Percentiles rank a stretch among this genome's conserved stretches.
Evolutionary conservation across 352 stramenopile genomes (phyloP).

Genomic region (Globisporangium alternatum): DNA sequence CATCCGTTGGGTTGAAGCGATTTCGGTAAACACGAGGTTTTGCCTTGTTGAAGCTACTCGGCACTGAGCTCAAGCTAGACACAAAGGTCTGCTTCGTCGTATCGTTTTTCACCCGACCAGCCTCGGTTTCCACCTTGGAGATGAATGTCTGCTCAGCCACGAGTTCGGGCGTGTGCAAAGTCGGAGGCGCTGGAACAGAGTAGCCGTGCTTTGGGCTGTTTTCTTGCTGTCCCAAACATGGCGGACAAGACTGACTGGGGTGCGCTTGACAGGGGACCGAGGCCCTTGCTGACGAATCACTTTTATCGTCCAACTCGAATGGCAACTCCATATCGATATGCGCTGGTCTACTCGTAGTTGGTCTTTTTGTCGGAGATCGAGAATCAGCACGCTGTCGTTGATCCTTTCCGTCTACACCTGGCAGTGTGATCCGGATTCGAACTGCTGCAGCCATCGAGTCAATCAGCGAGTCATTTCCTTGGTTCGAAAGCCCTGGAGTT

Average conservation of each 20-base stretch:
- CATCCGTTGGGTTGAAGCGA: slow-evolving; percentile 26
- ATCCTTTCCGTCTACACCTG: slow-evolving; percentile 22
- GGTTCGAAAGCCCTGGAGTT: background rate
- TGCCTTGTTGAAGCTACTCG: slow-evolving; percentile 55
- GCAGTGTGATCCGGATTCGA: slow-evolving; percentile 38
- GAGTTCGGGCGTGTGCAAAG: slow-evolving; percentile 11
- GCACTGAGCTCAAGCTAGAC: slow-evolving; percentile 43
- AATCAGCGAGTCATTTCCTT: background rate
- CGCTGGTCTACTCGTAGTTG: background rate
- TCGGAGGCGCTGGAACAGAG: background rate
- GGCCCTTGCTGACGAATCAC: background rate
- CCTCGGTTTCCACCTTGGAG: background rate
- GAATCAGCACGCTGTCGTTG: background rate
- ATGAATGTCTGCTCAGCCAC: slow-evolving; percentile 10
- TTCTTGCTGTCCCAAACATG: background rate
- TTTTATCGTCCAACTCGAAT: background rate
- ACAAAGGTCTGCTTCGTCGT: slow-evolving; percentile 16
- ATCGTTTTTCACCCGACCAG: background rate
- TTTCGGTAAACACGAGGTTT: slow-evolving; percentile 55
- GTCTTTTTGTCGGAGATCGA: slow-evolving; percentile 7
- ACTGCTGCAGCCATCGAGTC: slow-evolving; percentile 19
- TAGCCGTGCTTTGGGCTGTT: background rate
- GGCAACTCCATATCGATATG: slow-evolving; percentile 1
- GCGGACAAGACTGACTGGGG: background rate
- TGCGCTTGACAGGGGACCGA: background rate